Percentiles rank a stretch among this genome's conserved stretches.
Evolutionary conservation across 202 grass and related monocot genomes (phyloP).

Genomic region (Zizania palustris): DNA sequence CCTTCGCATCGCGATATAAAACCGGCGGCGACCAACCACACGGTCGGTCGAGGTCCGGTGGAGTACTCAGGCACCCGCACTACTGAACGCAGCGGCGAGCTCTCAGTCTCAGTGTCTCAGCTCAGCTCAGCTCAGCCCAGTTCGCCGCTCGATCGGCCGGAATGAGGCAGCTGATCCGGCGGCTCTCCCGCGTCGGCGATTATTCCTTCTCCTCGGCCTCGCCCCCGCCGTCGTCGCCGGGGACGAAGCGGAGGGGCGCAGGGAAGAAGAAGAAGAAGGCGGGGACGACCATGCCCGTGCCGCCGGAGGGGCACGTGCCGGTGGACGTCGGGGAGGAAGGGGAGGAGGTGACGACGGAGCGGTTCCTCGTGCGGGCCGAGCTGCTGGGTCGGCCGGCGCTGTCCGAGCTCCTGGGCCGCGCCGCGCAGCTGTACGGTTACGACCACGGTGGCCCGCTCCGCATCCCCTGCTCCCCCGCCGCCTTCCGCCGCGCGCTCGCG

Average conservation of each 20-base stretch:
- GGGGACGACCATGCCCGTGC: not conserved
- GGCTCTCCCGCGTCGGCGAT: constrained; percentile 53
- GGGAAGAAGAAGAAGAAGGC: not conserved
- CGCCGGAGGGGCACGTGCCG: constrained; percentile 62
- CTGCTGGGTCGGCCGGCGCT: constrained; percentile 58
- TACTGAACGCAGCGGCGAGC: not conserved
- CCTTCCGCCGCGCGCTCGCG: constrained; percentile 55
- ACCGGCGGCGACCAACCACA: not conserved
- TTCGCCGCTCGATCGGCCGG: not conserved
- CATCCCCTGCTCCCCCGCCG: constrained; percentile 57
- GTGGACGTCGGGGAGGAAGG: constrained; percentile 38
- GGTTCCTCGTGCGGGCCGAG: constrained; percentile 67
- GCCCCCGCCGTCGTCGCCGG: not conserved
- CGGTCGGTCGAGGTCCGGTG: not conserved
- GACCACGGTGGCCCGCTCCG: constrained; percentile 58
- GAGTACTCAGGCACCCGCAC: not conserved
- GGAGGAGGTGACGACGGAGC: constrained; percentile 38
- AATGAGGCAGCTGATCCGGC: constrained; percentile 61
- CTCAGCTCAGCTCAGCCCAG: not conserved
- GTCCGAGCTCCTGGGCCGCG: constrained; percentile 51
- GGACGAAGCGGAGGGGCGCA: not conserved
- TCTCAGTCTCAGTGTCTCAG: not conserved
- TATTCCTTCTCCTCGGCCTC: constrained; percentile 12
- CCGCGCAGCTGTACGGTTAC: constrained; percentile 73
- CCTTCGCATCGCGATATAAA: constrained; percentile 12